A percentile compares a stretch with the other conserved stretches of the same genome.
These are phyloP conservation scores for Boletellus deceptivus DNA, from an alignment of 1,284 basidiomycete species.

Conservation along the genomic window DNA sequence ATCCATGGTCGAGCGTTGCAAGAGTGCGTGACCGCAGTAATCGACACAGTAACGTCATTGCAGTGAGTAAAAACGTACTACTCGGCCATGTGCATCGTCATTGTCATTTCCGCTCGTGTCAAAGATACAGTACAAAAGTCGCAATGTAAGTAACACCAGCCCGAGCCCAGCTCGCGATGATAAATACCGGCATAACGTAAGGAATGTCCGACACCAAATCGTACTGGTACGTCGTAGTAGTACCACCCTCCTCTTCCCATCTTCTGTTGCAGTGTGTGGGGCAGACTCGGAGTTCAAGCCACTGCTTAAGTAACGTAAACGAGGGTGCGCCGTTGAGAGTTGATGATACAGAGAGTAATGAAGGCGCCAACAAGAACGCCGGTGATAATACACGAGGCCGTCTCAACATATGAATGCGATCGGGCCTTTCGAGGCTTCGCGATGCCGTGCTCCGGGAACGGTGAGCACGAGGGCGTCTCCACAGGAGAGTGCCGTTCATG, in stretches of 20 bases:
- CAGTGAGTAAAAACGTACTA: no score
- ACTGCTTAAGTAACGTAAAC: constrained; percentile 35
- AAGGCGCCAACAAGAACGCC: constrained; percentile 56
- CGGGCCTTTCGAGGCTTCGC: constrained; percentile 19
- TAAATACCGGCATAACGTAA: constrained; percentile 33
- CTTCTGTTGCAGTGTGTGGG: neutral
- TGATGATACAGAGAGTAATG: constrained; percentile 48
- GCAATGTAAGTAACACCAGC: neutral
- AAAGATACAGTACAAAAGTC: constrained; percentile 2
- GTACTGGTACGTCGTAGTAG: constrained; percentile 18
- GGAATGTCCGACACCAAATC: neutral
- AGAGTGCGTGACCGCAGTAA: no score
- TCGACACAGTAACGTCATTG: no score
- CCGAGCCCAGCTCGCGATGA: constrained; percentile 13
- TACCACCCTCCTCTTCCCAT: constrained; percentile 1
- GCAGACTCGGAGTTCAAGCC: neutral
- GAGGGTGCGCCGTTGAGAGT: constrained; percentile 50
- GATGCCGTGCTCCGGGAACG: constrained; percentile 5
- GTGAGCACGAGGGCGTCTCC: constrained; percentile 9
- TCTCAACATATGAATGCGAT: constrained; percentile 38
- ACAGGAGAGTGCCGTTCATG: constrained; percentile 13
- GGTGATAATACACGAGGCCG: constrained; percentile 50
- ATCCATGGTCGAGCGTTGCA: constrained; percentile 17
- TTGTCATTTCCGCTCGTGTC: neutral
- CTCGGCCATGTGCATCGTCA: neutral